These are phyloP conservation scores for Nematocida sp. DNA, from an alignment of 371 early-diverging fungal genomes.

Conservation along the genomic window DNA sequence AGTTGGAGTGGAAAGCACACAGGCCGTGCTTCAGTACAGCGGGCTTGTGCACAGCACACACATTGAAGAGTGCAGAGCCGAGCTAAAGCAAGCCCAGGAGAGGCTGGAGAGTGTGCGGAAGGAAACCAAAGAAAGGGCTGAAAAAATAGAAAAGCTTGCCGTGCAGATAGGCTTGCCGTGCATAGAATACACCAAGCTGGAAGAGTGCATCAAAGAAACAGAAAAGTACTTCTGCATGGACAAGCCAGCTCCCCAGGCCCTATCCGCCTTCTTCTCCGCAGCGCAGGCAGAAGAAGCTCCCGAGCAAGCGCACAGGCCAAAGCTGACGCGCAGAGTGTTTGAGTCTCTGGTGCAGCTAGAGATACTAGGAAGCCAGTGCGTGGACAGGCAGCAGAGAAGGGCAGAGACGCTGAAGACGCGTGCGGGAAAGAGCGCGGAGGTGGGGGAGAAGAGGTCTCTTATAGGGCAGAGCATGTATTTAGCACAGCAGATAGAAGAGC, in stretches of 20 bases:
- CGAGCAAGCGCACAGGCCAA: too few relatives aligned
- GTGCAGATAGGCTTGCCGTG: not conserved
- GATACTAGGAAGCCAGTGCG: not conserved
- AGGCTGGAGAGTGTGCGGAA: constrained; percentile 15
- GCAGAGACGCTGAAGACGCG: not conserved
- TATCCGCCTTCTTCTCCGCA: too few relatives aligned
- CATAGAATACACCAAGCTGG: constrained; percentile 10
- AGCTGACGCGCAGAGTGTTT: too few relatives aligned
- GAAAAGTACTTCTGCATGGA: too few relatives aligned
- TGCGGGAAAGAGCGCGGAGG: too few relatives aligned
- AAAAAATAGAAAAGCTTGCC: constrained; percentile 2
- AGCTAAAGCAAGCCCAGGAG: constrained; percentile 34
- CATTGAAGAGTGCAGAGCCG: not conserved
- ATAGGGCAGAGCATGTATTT: too few relatives aligned
- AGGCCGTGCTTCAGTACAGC: constrained; percentile 12
- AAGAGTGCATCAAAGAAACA: constrained; percentile 23
- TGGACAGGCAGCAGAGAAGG: not conserved
- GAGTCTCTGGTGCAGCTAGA: too few relatives aligned
- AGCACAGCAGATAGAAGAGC: not conserved
- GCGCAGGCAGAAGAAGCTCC: too few relatives aligned
- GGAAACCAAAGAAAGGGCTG: constrained; percentile 21
- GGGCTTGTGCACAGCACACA: not conserved
- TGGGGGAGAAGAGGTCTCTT: not conserved
- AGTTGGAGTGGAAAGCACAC: constrained; percentile 15
- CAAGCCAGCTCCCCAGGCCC: too few relatives aligned